These are phyloP conservation scores for Tilletia caries DNA, from an alignment of 1,284 basidiomycete species.

Conservation along the genomic window DNA sequence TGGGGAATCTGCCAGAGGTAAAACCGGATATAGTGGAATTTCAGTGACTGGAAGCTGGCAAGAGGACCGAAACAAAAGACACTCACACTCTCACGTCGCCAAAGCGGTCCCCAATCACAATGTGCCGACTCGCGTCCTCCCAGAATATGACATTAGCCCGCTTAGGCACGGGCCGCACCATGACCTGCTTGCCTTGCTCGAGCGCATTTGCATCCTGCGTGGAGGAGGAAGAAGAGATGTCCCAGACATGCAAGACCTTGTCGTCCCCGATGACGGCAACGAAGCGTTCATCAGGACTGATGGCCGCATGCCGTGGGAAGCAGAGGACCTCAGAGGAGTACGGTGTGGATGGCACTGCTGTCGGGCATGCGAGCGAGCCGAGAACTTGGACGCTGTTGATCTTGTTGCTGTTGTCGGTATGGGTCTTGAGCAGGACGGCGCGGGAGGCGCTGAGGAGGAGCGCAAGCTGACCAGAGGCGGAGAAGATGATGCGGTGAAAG, in stretches of 20 bases:
- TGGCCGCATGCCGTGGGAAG: constrained; percentile 6
- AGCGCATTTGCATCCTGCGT: constrained; percentile 19
- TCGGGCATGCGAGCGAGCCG: neutral
- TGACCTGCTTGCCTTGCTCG: constrained; percentile 31
- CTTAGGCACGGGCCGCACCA: constrained; percentile 40
- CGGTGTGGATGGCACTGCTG: neutral
- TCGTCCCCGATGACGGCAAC: constrained; percentile 46
- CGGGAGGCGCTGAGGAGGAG: constrained; percentile 10
- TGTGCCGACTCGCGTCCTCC: constrained; percentile 21
- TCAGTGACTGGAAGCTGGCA: neutral
- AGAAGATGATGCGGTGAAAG: constrained; percentile 2
- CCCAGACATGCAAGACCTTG: constrained; percentile 45
- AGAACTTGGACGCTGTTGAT: neutral
- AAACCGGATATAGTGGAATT: neutral
- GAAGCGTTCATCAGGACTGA: neutral
- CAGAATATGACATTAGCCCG: constrained; percentile 42
- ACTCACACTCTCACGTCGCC: constrained; percentile 37
- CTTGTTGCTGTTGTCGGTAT: neutral
- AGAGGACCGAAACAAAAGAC: neutral
- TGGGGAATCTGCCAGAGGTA: neutral
- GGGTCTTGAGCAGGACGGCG: neutral
- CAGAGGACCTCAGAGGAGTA: constrained; percentile 3
- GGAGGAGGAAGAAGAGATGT: constrained; percentile 17
- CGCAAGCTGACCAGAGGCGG: neutral
- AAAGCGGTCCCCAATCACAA: constrained; percentile 24